Evolutionary conservation across 768 basidiomycete species (phyloP).

Genomic region (Melanogaster broomeanus): DNA sequence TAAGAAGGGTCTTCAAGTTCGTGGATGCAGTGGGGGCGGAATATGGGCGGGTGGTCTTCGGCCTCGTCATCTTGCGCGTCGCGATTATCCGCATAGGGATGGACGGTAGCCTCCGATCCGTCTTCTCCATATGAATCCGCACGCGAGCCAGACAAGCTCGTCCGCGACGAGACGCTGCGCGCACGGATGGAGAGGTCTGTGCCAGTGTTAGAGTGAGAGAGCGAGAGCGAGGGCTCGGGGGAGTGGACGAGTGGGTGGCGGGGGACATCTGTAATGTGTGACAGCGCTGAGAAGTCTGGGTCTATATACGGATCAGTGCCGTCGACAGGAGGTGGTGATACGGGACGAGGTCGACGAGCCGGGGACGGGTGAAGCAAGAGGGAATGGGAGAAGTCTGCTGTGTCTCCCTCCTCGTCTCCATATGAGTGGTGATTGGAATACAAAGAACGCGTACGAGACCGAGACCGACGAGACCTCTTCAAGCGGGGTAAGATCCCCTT

Average conservation of each 20-base stretch:
- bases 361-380: constrained; percentile 27
- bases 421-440: constrained; percentile 22
- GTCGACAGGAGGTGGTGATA: background rate
- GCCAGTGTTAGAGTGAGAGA: constrained; percentile 30
- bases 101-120: constrained; percentile 18
- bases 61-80: constrained; percentile 28
- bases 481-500: constrained; percentile 34
- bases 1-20: constrained; percentile 45
- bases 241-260: constrained; percentile 34
- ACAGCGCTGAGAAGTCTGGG: constrained; percentile 14
- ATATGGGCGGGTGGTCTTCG: constrained; percentile 25
- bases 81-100: constrained; percentile 29
- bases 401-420: constrained; percentile 16
- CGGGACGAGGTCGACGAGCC: background rate
- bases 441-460: constrained; percentile 13
- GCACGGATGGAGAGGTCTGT: constrained; percentile 35
- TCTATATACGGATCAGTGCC: background rate
- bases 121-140: constrained; percentile 13
- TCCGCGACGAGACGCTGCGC: constrained; percentile 23
- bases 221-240: constrained; percentile 34
- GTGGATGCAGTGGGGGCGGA: constrained; percentile 52
- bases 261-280: constrained; percentile 29
- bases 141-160: constrained; percentile 16
- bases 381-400: constrained; percentile 22
- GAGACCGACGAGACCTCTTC: background rate